Conservation (phyloP, 2,329 filamentous ascomycete species). For the Talaromyces sp. region DNA sequence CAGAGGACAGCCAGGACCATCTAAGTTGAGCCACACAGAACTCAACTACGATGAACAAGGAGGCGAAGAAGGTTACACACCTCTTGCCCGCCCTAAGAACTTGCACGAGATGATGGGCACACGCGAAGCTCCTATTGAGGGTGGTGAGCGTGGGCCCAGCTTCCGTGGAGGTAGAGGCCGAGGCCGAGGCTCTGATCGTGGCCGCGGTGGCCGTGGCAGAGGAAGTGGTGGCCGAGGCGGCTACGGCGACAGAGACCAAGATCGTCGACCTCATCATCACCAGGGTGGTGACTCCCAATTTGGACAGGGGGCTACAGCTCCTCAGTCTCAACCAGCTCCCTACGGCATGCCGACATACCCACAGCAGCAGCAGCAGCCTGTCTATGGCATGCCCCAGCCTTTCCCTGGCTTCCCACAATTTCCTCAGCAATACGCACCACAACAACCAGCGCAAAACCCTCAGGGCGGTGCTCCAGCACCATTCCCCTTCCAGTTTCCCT, state of each 20-base stretch:
- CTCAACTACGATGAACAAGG: slow-evolving; percentile 69
- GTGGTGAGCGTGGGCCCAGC: slow-evolving; percentile 37
- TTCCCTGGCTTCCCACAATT: slow-evolving; percentile 28
- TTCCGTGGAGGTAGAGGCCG: slow-evolving; percentile 53
- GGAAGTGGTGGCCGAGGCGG: slow-evolving; percentile 35
- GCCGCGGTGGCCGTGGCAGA: slow-evolving; percentile 41
- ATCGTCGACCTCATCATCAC: slow-evolving; percentile 32
- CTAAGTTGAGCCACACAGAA: slow-evolving; percentile 45
- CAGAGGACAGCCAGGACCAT: slow-evolving; percentile 39
- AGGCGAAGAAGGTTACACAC: slow-evolving; percentile 63
- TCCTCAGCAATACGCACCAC: slow-evolving; percentile 29
- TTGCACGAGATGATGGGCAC: slow-evolving; percentile 56
- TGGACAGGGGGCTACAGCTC: slow-evolving; percentile 16
- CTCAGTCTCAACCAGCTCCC: slow-evolving; percentile 25
- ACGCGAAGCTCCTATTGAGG: slow-evolving; percentile 41
- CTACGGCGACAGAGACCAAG: slow-evolving; percentile 29
- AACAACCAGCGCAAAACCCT: slow-evolving; percentile 35
- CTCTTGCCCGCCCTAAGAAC: slow-evolving; percentile 68
- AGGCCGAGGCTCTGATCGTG: slow-evolving; percentile 45
- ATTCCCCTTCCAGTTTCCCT: slow-evolving; percentile 44
- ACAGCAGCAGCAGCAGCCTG: slow-evolving; percentile 29
- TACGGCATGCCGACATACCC: slow-evolving; percentile 29
- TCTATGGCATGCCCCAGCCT: slow-evolving; percentile 31
- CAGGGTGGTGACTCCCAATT: slow-evolving; percentile 32
- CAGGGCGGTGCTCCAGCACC: slow-evolving; percentile 31